These are phyloP conservation scores for Barnettozyma salicaria DNA, from an alignment of 805 yeast species.

Conservation along the genomic window DNA sequence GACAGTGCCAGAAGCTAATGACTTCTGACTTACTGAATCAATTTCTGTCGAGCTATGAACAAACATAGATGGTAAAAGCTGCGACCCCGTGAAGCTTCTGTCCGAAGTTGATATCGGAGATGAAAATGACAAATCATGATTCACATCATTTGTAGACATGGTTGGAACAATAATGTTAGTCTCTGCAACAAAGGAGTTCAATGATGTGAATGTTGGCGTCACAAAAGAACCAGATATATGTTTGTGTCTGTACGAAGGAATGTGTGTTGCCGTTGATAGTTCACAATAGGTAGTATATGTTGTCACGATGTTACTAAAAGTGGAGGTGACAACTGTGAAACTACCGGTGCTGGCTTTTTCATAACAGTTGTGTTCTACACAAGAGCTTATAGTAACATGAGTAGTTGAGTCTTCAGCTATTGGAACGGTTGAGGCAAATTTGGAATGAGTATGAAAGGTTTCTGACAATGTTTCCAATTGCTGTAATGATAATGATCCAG, in stretches of 20 bases:
- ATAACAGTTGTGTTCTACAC: slow-evolving; percentile 26
- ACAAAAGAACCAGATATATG: background rate
- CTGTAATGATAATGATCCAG: too few relatives aligned
- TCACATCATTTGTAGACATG: too few relatives aligned
- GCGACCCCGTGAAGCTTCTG: too few relatives aligned
- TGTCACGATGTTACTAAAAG: slow-evolving; percentile 28
- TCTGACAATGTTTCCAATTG: too few relatives aligned
- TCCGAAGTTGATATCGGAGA: too few relatives aligned
- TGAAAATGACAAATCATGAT: too few relatives aligned
- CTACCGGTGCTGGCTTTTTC: slow-evolving; percentile 23
- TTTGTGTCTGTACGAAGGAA: slow-evolving; percentile 5
- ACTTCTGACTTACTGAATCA: too few relatives aligned
- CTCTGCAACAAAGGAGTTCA: too few relatives aligned
- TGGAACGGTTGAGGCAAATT: background rate
- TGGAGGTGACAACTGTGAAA: slow-evolving; percentile 29
- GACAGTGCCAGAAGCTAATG: background rate
- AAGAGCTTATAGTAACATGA: slow-evolving; percentile 22
- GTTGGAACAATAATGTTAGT: too few relatives aligned
- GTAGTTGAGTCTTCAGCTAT: slow-evolving; percentile 5
- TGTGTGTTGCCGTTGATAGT: slow-evolving; percentile 2
- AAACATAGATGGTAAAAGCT: too few relatives aligned
- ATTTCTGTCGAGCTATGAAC: too few relatives aligned
- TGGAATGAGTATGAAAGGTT: too few relatives aligned
- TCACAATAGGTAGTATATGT: slow-evolving; percentile 21
- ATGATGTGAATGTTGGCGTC: background rate